Conservation (phyloP, 164 flowering plant species). For the Chimonanthus salicifolius region DNA sequence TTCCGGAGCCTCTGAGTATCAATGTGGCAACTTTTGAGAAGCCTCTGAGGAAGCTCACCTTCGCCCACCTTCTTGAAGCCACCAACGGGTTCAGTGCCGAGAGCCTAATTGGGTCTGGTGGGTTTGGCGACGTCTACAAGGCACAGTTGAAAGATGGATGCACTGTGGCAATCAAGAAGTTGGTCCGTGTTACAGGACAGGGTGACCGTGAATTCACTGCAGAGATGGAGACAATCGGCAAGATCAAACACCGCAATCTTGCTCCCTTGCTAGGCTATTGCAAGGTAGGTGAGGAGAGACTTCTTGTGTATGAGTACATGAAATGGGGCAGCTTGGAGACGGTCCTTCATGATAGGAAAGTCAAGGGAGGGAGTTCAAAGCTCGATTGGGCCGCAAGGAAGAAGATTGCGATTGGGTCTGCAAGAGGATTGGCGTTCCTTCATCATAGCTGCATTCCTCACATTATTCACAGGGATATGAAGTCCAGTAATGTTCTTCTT, state of each 20-base stretch:
- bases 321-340: constrained; percentile 78
- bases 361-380: constrained; percentile 26
- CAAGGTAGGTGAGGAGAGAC: constrained; percentile 75
- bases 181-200: constrained; percentile 63
- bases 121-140: constrained; percentile 89
- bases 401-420: constrained; percentile 80
- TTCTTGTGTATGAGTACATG: constrained; percentile 84
- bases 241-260: constrained; percentile 74
- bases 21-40: constrained; percentile 87
- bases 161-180: constrained; percentile 83
- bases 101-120: constrained; percentile 78
- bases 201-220: constrained; percentile 85
- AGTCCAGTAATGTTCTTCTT: constrained; percentile 74
- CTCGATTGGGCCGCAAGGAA: constrained; percentile 72
- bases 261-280: constrained; percentile 76
- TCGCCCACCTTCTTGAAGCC: constrained; percentile 81
- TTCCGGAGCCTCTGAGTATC: constrained; percentile 82
- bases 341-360: constrained; percentile 60
- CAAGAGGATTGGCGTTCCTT: constrained; percentile 87
- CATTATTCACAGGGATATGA: constrained; percentile 85
- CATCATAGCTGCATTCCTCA: constrained; percentile 96
- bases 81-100: constrained; percentile 83
- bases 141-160: constrained; percentile 74
- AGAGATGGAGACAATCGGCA: constrained; percentile 87
- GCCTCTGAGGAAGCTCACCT: constrained; percentile 79